Evolutionary conservation across 2,329 filamentous ascomycete species (phyloP).

Genomic region (Nectriaceae sp.): DNA sequence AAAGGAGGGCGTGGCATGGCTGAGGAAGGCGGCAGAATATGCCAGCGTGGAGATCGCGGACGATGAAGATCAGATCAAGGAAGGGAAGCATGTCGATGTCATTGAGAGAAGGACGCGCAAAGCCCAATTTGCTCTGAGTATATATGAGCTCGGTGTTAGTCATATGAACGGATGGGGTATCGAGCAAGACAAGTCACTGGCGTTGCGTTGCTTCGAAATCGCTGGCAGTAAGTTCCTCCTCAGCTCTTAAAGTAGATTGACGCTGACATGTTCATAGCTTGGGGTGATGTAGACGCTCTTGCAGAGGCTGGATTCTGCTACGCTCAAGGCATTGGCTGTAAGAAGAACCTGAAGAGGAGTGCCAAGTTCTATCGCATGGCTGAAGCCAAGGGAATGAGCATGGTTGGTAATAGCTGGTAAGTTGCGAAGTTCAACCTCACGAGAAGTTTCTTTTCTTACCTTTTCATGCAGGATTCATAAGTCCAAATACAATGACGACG

Average conservation of each 20-base stretch:
- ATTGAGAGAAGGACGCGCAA: slow-evolving; percentile 79
- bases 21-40: slow-evolving; percentile 85
- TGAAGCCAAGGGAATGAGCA: slow-evolving; percentile 91
- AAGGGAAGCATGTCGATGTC: slow-evolving; percentile 64
- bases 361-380: slow-evolving; percentile 89
- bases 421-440: slow-evolving; percentile 36
- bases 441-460: background rate
- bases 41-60: slow-evolving; percentile 82
- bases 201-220: slow-evolving; percentile 92
- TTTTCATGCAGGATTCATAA: slow-evolving; percentile 82
- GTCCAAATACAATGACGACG: slow-evolving; percentile 80
- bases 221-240: slow-evolving; percentile 66
- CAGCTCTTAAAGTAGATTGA: background rate
- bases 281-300: slow-evolving; percentile 93
- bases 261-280: slow-evolving; percentile 53
- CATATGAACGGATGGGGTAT: slow-evolving; percentile 99
- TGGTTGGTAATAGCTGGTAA: slow-evolving; percentile 98
- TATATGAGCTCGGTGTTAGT: slow-evolving; percentile 94
- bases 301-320: slow-evolving; percentile 97
- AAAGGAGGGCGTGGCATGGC: slow-evolving; percentile 86
- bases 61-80: slow-evolving; percentile 68
- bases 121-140: slow-evolving; percentile 91
- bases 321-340: slow-evolving; percentile 87
- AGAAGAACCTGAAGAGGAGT: slow-evolving; percentile 94
- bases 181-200: slow-evolving; percentile 85